Evolutionary conservation across 345 rosid species (phyloP).

Genomic region (Eucalyptus victrix): DNA sequence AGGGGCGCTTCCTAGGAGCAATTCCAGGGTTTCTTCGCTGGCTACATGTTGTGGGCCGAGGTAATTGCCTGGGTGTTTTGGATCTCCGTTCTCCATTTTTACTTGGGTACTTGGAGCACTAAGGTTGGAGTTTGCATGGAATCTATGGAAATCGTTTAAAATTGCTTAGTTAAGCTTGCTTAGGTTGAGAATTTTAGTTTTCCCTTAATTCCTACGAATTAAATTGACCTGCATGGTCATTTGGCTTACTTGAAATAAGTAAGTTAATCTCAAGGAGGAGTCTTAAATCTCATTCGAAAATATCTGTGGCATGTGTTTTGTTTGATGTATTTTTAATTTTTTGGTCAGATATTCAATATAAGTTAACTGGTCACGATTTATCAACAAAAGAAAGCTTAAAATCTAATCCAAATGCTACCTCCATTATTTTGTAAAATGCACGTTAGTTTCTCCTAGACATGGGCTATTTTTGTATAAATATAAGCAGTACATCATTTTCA

Average conservation of each 20-base stretch:
- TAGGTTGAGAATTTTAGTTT: background rate
- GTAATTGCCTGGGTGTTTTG: conserved; percentile 13
- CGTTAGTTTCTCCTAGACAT: background rate
- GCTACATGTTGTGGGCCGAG: conserved; percentile 99
- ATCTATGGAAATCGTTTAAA: background rate
- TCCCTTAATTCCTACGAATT: background rate
- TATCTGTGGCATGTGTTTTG: background rate
- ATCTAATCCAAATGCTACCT: background rate
- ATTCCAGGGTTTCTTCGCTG: conserved; percentile 97
- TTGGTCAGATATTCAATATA: background rate
- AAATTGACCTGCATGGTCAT: background rate
- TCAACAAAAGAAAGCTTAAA: background rate
- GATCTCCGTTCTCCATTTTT: background rate
- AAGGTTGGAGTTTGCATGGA: background rate
- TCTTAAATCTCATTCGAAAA: background rate
- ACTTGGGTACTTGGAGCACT: background rate
- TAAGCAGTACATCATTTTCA: background rate
- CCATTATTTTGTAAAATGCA: background rate
- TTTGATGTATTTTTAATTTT: background rate
- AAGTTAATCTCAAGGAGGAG: background rate
- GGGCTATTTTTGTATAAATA: background rate
- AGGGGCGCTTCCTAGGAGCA: conserved; percentile 98
- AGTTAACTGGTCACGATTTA: background rate
- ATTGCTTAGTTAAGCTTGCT: background rate
- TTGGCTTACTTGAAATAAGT: background rate